A percentile compares a stretch with the other conserved stretches of the same genome.
phyloP scores from a whole-genome alignment of 768 basidiomycete genomes.

The Tulasnella sp. region DNA sequence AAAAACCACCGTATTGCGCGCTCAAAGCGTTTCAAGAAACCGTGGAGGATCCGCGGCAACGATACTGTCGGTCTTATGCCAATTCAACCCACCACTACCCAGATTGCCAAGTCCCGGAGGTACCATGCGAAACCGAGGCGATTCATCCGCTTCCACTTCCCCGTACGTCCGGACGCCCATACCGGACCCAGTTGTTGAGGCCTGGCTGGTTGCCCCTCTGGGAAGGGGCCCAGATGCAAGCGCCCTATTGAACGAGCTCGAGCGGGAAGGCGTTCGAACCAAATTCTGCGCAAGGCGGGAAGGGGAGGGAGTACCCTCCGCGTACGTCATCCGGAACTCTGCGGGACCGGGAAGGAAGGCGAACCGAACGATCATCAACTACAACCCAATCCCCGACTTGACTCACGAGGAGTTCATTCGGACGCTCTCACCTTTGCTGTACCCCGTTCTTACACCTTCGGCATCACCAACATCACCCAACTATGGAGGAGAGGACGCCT shows the following conservation, averaged over 20 bases:
- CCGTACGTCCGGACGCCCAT: neutral
- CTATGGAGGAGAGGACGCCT: neutral
- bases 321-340: slow-evolving; percentile 76
- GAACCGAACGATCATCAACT: slow-evolving; percentile 74
- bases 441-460: slow-evolving; percentile 42
- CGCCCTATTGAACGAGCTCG: slow-evolving; percentile 65
- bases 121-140: slow-evolving; percentile 10
- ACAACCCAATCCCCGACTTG: slow-evolving; percentile 84
- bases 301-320: slow-evolving; percentile 71
- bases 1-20: slow-evolving; percentile 63
- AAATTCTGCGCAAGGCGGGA: slow-evolving; percentile 75
- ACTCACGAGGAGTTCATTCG: slow-evolving; percentile 86
- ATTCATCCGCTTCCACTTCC: neutral
- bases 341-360: neutral
- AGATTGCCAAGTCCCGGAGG: neutral
- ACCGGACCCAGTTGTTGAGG: slow-evolving; percentile 53
- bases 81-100: too few relatives aligned
- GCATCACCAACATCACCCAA: slow-evolving; percentile 40
- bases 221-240: slow-evolving; percentile 72
- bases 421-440: slow-evolving; percentile 73
- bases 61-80: slow-evolving; percentile 66
- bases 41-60: slow-evolving; percentile 71
- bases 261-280: slow-evolving; percentile 67
- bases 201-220: slow-evolving; percentile 60
- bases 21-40: slow-evolving; percentile 65